Conservation (phyloP, 2,329 filamentous ascomycete species). For the Arthrobotrys sphaeroides region DNA sequence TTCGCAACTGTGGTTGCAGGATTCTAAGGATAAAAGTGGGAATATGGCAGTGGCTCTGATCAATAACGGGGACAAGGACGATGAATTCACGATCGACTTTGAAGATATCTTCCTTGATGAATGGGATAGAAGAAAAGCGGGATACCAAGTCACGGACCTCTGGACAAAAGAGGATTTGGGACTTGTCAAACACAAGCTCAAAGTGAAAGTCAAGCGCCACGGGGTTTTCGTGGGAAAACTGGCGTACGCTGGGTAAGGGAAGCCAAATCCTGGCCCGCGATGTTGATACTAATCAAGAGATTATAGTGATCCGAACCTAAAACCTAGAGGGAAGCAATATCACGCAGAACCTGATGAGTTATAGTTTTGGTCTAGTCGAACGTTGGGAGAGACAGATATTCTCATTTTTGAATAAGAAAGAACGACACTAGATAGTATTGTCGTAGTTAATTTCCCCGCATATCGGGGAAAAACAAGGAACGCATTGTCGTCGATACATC, state of each 20-base stretch:
- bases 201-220: constrained; percentile 41
- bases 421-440: not conserved
- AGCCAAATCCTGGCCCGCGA: not conserved
- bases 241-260: constrained; percentile 14
- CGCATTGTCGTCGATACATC: not conserved
- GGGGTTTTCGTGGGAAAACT: constrained; percentile 38
- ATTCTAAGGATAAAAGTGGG: constrained; percentile 59
- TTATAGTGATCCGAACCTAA: constrained; percentile 21
- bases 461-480: not conserved
- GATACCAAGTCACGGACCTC: constrained; percentile 63
- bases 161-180: constrained; percentile 60
- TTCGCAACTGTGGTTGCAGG: constrained; percentile 64
- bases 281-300: not conserved
- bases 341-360: constrained; percentile 42
- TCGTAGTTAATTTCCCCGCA: too few relatives aligned
- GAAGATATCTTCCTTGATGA: constrained; percentile 51
- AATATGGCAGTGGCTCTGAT: constrained; percentile 61
- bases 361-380: not conserved
- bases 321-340: constrained; percentile 23
- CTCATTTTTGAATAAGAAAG: not conserved
- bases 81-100: constrained; percentile 26
- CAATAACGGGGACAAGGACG: constrained; percentile 41
- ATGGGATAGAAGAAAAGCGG: constrained; percentile 49
- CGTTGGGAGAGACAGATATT: not conserved
- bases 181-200: constrained; percentile 11